These are phyloP conservation scores for Beverwykella pulmonaria DNA, from an alignment of 495 filamentous ascomycete species.

Conservation along the genomic window DNA sequence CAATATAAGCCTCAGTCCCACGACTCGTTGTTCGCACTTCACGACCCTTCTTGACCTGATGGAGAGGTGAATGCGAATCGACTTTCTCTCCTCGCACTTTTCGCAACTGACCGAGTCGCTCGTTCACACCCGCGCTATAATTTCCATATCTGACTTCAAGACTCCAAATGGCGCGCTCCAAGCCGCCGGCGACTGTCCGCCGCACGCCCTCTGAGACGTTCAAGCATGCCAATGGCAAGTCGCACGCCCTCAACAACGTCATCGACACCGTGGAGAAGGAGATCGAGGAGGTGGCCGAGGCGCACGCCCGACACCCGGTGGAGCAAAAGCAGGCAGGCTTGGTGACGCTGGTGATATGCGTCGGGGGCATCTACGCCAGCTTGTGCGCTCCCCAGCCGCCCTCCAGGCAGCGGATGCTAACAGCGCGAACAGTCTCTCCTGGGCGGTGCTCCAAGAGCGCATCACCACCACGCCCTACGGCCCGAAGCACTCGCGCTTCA, in stretches of 20 bases:
- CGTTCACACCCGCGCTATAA: neutral
- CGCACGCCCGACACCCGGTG: conserved; percentile 17
- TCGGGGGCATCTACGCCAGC: conserved; percentile 90
- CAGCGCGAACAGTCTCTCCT: conserved; percentile 68
- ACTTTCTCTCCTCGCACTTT: neutral
- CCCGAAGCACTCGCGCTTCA: conserved; percentile 65
- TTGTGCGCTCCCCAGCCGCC: conserved; percentile 64
- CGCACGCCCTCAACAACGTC: conserved; percentile 9
- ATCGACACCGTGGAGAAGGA: conserved; percentile 13
- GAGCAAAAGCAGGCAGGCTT: conserved; percentile 55
- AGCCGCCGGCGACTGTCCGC: conserved; percentile 19
- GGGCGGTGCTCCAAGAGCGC: conserved; percentile 95
- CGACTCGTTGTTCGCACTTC: neutral
- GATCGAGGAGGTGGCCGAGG: conserved; percentile 15
- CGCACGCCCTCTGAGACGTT: conserved; percentile 38
- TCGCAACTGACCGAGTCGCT: neutral
- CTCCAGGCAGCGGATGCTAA: neutral
- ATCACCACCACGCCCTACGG: conserved; percentile 95
- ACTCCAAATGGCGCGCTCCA: conserved; percentile 34
- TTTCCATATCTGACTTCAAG: neutral
- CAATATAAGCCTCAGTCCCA: neutral
- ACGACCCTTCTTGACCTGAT: neutral
- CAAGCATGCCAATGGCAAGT: conserved; percentile 32
- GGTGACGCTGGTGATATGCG: conserved; percentile 78
- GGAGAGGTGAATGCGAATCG: neutral